These are phyloP conservation scores for Pisolithus microcarpus DNA, from an alignment of 768 basidiomycete genomes.

Conservation along the genomic window DNA sequence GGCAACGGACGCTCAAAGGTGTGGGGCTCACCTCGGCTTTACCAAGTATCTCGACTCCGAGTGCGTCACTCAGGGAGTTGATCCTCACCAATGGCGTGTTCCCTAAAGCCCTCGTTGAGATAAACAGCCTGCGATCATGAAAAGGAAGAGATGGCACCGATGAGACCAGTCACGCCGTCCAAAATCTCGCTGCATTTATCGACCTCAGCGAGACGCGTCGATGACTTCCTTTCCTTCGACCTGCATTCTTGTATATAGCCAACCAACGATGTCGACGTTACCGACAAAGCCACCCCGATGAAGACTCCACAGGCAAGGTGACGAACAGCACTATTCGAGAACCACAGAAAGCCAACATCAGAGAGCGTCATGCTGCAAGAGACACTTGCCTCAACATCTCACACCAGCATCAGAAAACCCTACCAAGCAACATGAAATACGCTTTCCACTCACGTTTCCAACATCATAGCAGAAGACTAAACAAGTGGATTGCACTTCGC, in stretches of 20 bases:
- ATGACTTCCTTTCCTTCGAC: conserved; percentile 28
- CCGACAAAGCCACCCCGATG: no score
- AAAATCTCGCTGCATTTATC: conserved; percentile 68
- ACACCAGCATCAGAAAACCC: no score
- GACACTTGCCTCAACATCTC: no score
- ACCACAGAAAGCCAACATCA: no score
- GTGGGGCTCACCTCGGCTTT: conserved; percentile 73
- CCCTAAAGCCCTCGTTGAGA: conserved; percentile 38
- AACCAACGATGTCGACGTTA: no score
- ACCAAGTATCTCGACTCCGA: conserved; percentile 91
- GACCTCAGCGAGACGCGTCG: conserved; percentile 58
- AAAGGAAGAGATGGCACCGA: conserved; percentile 49
- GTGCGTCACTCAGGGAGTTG: conserved; percentile 80
- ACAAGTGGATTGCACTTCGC: no score
- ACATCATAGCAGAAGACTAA: no score
- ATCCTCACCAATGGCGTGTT: conserved; percentile 93
- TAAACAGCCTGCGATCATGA: not conserved
- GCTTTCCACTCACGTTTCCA: no score
- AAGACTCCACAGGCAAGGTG: no score
- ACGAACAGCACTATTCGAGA: no score
- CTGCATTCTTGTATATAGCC: conserved; percentile 43
- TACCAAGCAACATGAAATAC: no score
- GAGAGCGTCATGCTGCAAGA: no score
- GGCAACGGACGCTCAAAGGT: not conserved
- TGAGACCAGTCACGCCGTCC: conserved; percentile 73